These are phyloP conservation scores for Zoysia pacifica DNA, from an alignment of 176 grass and related monocot genomes.

Conservation along the genomic window DNA sequence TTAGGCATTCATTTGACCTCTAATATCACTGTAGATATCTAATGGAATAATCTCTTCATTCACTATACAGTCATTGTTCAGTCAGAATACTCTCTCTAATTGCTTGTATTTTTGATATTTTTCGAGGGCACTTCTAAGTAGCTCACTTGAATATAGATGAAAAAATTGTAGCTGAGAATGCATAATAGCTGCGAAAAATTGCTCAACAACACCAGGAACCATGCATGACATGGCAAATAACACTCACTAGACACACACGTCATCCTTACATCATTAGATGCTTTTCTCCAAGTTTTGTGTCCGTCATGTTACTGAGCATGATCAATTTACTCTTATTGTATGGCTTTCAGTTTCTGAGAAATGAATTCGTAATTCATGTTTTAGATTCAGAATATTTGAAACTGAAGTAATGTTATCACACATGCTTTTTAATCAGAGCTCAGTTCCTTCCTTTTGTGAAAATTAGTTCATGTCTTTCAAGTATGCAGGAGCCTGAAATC, in stretches of 20 bases:
- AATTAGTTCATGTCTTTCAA: slow-evolving; percentile 22
- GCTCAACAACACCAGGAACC: background rate
- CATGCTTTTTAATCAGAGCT: slow-evolving; percentile 6
- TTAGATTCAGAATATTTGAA: background rate
- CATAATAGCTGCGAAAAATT: background rate
- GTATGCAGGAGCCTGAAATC: slow-evolving; percentile 8
- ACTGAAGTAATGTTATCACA: slow-evolving; percentile 8
- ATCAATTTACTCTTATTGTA: background rate
- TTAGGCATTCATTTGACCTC: background rate
- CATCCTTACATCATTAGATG: background rate
- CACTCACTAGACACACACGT: background rate
- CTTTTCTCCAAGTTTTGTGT: background rate
- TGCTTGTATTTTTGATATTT: background rate
- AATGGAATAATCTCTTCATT: background rate
- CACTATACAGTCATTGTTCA: background rate
- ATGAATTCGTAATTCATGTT: slow-evolving; percentile 18
- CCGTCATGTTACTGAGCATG: background rate
- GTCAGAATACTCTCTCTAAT: background rate
- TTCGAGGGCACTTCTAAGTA: background rate
- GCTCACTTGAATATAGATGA: background rate
- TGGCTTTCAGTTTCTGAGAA: background rate
- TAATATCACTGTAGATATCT: background rate
- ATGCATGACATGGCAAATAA: background rate
- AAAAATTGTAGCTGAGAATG: background rate
- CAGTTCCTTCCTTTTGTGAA: background rate